phyloP scores from a whole-genome alignment of 1,284 basidiomycete species.

The Apiotrichum brassicae region DNA sequence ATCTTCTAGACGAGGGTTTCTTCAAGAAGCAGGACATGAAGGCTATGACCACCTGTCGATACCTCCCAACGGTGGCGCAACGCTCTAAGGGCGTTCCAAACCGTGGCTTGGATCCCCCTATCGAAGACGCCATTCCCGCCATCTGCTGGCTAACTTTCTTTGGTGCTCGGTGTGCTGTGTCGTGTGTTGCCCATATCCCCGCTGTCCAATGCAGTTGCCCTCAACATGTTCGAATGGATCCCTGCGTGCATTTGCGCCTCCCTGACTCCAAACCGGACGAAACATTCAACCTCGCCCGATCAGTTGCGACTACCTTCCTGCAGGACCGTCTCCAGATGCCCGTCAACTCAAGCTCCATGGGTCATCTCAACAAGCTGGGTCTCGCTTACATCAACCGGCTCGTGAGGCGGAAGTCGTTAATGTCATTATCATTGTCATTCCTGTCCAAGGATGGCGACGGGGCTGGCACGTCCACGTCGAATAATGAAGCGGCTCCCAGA shows the following conservation, averaged over 20 bases:
- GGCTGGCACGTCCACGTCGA: no score
- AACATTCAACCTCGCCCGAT: not conserved
- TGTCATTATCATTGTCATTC: no score
- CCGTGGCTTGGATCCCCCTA: not conserved
- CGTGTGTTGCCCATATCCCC: not conserved
- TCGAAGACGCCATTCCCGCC: not conserved
- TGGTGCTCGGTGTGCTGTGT: not conserved
- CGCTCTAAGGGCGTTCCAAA: not conserved
- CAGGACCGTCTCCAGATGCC: not conserved
- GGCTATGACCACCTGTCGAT: not conserved
- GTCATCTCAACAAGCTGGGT: not conserved
- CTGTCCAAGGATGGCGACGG: no score
- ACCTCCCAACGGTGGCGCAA: not conserved
- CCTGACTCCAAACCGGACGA: not conserved
- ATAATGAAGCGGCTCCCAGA: no score
- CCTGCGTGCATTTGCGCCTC: not conserved
- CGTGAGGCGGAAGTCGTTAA: not conserved
- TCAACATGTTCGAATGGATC: not conserved
- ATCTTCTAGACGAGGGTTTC: not conserved
- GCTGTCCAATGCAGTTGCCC: not conserved
- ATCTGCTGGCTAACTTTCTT: not conserved
- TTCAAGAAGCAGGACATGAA: not conserved
- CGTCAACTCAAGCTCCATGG: not conserved
- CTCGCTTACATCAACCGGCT: not conserved
- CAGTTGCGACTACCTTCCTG: not conserved